Conservation (phyloP, 2,329 filamentous ascomycete species). For the Aspergillus clavatus region DNA sequence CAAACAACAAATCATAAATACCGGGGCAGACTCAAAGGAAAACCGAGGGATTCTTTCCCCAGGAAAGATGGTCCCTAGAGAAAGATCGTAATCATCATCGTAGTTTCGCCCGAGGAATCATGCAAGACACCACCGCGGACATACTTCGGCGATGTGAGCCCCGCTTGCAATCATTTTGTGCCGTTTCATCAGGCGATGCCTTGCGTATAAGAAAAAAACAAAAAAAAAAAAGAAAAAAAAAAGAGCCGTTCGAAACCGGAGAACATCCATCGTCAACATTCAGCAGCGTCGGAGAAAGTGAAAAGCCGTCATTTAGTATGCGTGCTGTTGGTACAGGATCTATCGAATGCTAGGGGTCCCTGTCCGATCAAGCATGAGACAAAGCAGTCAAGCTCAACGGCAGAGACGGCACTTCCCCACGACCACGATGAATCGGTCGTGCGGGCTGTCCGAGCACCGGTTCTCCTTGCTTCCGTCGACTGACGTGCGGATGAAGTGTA, state of each 20-base stretch:
- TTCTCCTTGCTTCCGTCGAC: conserved; percentile 60
- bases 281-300: too few relatives aligned
- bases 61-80: neutral
- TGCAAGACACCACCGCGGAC: conserved; percentile 1
- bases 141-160: too few relatives aligned
- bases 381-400: conserved; percentile 15
- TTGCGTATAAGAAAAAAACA: too few relatives aligned
- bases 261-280: neutral
- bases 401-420: conserved; percentile 60
- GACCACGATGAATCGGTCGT: conserved; percentile 69
- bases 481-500: conserved; percentile 66
- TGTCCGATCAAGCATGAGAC: conserved; percentile 4
- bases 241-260: conserved; percentile 1
- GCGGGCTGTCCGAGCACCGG: conserved; percentile 60
- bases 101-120: neutral
- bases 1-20: neutral
- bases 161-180: too few relatives aligned
- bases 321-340: too few relatives aligned
- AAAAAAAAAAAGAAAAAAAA: too few relatives aligned
- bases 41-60: neutral
- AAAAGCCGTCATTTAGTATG: too few relatives aligned
- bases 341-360: too few relatives aligned
- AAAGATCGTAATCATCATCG: neutral
- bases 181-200: too few relatives aligned
- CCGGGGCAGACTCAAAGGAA: neutral